Evolutionary conservation across 148 eudicot species (phyloP), one percentile per base, ranked within the genome.

Genomic region (Cornus suecica): DNA sequence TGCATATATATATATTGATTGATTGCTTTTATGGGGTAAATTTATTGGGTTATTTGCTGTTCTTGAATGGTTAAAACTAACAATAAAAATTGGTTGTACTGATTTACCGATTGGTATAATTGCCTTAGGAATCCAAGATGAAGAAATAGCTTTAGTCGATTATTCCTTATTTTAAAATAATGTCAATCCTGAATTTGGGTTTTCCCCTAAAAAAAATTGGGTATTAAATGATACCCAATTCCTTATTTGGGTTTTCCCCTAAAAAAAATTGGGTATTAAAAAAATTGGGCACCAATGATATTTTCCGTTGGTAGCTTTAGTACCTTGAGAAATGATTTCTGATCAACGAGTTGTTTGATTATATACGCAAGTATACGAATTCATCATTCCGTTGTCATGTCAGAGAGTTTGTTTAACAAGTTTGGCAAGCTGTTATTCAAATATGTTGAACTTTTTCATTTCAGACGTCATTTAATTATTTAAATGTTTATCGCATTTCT

Each of bases 341-440:
- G 62, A 58, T 20, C 20, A 58, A 48, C 13, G 20, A 48, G 20
- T 4, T 58, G 23, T 22, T 58, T 5, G 24, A 22, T 48, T 58
- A 58, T 24, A 58, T 20, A 20, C 2, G n/a, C 62, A 58, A 18
- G 25, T 1, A 5, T 1, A 14, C 2, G 23, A 58, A 58, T 22
- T 58, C 62, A n/a, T 58, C 62, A 18, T 14, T 18, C 62, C 3
- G 62, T 58, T 58, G 18, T 58, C 20, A 10, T 28, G 23, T 34
- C 23, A 29, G 62, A 24, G 42, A 37, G 63, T 65, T 48, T 65
- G 77, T 65, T 74, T 20, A 45, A 23, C 63, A 45, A 29, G 61
- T 28, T 11, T 42, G 65, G 60, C 69, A 29, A 48, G 29, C 69
- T 64, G 26, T 42, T 37, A 37, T 74, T 74, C 48, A 45, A 37